Percentiles rank a stretch among this genome's conserved stretches.
Evolutionary conservation across 2,329 filamentous ascomycete genomes (phyloP).

Genomic region (Fusarium sublunatum): DNA sequence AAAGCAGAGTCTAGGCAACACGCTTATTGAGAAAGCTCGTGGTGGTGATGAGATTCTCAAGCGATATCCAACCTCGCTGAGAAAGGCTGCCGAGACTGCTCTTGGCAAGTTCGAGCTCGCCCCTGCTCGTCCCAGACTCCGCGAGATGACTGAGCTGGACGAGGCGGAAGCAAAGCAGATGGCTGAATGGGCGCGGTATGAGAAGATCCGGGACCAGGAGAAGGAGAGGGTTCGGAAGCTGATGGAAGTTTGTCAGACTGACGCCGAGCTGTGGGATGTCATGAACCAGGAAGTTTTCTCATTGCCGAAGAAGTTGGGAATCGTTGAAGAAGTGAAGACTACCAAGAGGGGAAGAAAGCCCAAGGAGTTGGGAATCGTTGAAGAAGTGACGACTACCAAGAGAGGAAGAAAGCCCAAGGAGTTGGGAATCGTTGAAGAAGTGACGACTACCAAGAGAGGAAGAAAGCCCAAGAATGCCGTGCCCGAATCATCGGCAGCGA

Average conservation of each 20-base stretch:
- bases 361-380: slow-evolving; percentile 62
- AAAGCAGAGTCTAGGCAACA: slow-evolving; percentile 37
- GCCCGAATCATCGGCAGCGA: slow-evolving; percentile 19
- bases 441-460: neutral
- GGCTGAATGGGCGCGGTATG: slow-evolving; percentile 51
- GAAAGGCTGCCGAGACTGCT: slow-evolving; percentile 54
- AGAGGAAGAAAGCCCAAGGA: too few relatives aligned
- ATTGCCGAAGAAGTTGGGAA: slow-evolving; percentile 65
- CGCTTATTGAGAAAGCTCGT: slow-evolving; percentile 50
- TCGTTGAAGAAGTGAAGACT: slow-evolving; percentile 50
- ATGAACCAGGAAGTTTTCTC: slow-evolving; percentile 75
- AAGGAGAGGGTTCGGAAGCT: slow-evolving; percentile 62
- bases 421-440: too few relatives aligned
- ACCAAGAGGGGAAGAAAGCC: slow-evolving; percentile 19
- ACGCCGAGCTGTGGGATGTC: slow-evolving; percentile 73
- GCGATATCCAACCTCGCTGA: slow-evolving; percentile 55
- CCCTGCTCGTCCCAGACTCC: slow-evolving; percentile 41
- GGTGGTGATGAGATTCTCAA: slow-evolving; percentile 52
- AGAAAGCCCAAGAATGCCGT: slow-evolving; percentile 27
- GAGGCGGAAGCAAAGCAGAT: slow-evolving; percentile 48
- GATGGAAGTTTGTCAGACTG: slow-evolving; percentile 67
- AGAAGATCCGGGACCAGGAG: slow-evolving; percentile 58
- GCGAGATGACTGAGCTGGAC: slow-evolving; percentile 47
- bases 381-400: slow-evolving; percentile 18
- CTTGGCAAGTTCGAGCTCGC: slow-evolving; percentile 54